A percentile compares a stretch with the other conserved stretches of the same genome.
These are phyloP conservation scores for Haplosporangium sp. DNA, from an alignment of 371 early-diverging fungal species.

Conservation along the genomic window DNA sequence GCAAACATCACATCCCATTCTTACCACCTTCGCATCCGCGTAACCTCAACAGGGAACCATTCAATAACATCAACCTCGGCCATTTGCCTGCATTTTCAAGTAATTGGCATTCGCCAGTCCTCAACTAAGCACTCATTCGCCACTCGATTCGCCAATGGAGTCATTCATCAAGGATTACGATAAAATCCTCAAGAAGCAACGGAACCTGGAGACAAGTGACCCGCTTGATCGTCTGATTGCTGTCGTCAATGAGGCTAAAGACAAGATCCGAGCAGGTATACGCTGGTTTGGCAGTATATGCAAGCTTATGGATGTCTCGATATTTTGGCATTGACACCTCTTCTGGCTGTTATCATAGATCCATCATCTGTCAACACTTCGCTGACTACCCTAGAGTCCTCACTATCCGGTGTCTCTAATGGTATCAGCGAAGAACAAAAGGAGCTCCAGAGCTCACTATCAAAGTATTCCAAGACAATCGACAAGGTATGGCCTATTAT, in stretches of 20 bases:
- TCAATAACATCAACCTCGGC: not conserved
- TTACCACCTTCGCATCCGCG: too few species aligned
- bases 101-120: not conserved
- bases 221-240: slow-evolving; percentile 55
- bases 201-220: slow-evolving; percentile 45
- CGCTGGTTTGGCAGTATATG: not conserved
- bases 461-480: slow-evolving; percentile 80
- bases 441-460: slow-evolving; percentile 70
- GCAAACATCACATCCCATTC: not conserved
- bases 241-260: slow-evolving; percentile 50
- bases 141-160: slow-evolving; percentile 29
- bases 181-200: slow-evolving; percentile 59
- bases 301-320: not conserved
- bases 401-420: slow-evolving; percentile 28
- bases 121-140: slow-evolving; percentile 13
- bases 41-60: not conserved
- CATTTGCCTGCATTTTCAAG: not conserved
- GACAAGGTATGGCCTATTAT: slow-evolving; percentile 67
- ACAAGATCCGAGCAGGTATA: slow-evolving; percentile 44
- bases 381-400: slow-evolving; percentile 19
- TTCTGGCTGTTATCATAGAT: slow-evolving; percentile 10
- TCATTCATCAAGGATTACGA: slow-evolving; percentile 58
- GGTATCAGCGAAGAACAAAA: slow-evolving; percentile 68
- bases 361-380: slow-evolving; percentile 31
- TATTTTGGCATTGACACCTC: not conserved